Evolutionary conservation across 805 yeast species (phyloP), one percentile per base, ranked within the genome.

Genomic region (Debaryomyces tyrocola): DNA sequence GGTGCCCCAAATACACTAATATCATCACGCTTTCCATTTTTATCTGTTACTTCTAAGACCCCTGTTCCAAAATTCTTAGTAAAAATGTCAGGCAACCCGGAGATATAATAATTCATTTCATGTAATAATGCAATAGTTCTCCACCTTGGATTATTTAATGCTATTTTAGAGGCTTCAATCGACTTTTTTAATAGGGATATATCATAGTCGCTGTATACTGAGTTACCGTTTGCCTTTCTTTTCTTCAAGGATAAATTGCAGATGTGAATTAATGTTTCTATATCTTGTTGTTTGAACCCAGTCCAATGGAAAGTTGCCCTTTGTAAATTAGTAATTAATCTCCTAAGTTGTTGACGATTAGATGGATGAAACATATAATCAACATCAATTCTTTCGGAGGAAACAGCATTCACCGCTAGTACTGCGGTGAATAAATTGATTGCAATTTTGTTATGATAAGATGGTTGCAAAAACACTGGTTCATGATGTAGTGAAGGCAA

Each of bases 261-360:
- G 24, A 84, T 75, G 18, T 66, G 63, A 2, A 79, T 58, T 60
- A 85, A 67, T 18, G 75, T 68, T 41, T 79, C 78, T 24, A 85
- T 69, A 62, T 85, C 90, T 36, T 70, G 72, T 20, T 74, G 71
- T 10, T 84, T 72, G 57, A 85, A 85, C 0, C 90, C 90, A 1
- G 88, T 82, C 91, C 91, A 85, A 55, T 82, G 82, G 58, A 85
- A 84, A 0, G 90, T 82, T 0, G 86, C 82, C 47, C 84, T 70
- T 59, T 81, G 87, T 24, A 85, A 58, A 56, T 85, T 85, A 4
- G 79, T 74, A 10, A 85, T 75, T 51, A 85, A 69, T 41, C 84
- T 62, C 48, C 84, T 66, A 33, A 85, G 60, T 50, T 82, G 83
- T 15, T 60, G 60, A 36, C 80, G 67, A 54, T 83, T 84, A 0